Conservation (phyloP, 495 filamentous ascomycete genomes). For the Collariella sp. region DNA sequence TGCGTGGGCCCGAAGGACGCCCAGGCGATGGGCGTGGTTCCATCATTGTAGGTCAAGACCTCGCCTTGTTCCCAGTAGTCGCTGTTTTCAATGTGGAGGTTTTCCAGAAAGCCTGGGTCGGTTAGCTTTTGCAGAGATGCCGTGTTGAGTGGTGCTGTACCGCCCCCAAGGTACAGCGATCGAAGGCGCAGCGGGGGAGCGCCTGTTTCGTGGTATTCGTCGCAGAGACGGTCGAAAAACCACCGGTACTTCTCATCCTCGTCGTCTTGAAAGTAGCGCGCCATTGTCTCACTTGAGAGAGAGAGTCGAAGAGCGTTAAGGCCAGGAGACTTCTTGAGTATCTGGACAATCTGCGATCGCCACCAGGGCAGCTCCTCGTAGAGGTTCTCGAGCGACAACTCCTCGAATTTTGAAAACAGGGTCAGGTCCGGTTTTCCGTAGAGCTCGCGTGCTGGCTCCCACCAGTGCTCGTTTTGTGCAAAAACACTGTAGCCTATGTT, state of each 20-base stretch:
- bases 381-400: not conserved
- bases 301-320: not conserved
- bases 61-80: not conserved
- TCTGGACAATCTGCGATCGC: not conserved
- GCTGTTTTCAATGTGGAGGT: not conserved
- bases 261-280: not conserved
- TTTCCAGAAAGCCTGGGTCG: not conserved
- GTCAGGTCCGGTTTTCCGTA: not conserved
- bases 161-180: not conserved
- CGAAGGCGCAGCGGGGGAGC: not conserved
- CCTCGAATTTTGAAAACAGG: not conserved
- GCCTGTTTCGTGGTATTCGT: not conserved
- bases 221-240: not conserved
- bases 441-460: not conserved
- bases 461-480: not conserved
- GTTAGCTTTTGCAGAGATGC: not conserved
- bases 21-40: no score
- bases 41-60: not conserved
- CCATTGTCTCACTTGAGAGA: not conserved
- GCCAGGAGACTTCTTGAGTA: not conserved
- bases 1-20: not conserved
- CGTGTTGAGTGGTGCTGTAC: not conserved
- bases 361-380: not conserved
- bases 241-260: not conserved
- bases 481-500: not conserved